Evolutionary conservation across 1,139 yeast genomes (phyloP).

Genomic region (Oligophagozyma castellii): DNA sequence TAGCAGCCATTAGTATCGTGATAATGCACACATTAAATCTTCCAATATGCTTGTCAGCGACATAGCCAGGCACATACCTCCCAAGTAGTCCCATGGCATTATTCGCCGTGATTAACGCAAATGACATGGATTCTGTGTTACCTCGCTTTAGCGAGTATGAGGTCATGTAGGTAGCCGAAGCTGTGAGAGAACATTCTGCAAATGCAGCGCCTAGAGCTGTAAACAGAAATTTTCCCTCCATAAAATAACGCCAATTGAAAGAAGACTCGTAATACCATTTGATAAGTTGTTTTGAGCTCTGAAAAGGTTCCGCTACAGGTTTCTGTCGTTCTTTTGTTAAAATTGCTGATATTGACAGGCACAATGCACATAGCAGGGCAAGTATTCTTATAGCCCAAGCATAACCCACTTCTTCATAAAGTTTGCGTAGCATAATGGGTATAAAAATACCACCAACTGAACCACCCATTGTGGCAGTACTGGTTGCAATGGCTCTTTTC

Average conservation of each 20-base stretch:
- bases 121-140: slow-evolving; percentile 36
- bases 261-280: slow-evolving; percentile 19
- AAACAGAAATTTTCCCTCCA: slow-evolving; percentile 29
- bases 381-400: slow-evolving; percentile 49
- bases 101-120: slow-evolving; percentile 38
- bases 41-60: slow-evolving; percentile 42
- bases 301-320: slow-evolving; percentile 15
- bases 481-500: slow-evolving; percentile 41
- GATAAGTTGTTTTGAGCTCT: slow-evolving; percentile 11
- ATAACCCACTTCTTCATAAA: slow-evolving; percentile 41
- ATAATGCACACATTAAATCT: slow-evolving; percentile 39
- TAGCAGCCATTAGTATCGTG: slow-evolving; percentile 30
- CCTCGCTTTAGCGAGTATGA: slow-evolving; percentile 27
- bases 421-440: slow-evolving; percentile 42
- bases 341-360: slow-evolving; percentile 29
- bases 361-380: slow-evolving; percentile 34
- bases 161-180: slow-evolving; percentile 25
- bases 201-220: slow-evolving; percentile 32
- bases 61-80: slow-evolving; percentile 39
- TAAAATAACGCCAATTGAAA: slow-evolving; percentile 26
- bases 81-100: slow-evolving; percentile 51
- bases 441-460: slow-evolving; percentile 49
- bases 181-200: slow-evolving; percentile 42
- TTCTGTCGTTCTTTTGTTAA: slow-evolving; percentile 36
- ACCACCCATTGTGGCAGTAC: slow-evolving; percentile 50